These are phyloP conservation scores for Evansstolkia leycettana DNA, from an alignment of 495 filamentous ascomycete genomes.

Conservation along the genomic window DNA sequence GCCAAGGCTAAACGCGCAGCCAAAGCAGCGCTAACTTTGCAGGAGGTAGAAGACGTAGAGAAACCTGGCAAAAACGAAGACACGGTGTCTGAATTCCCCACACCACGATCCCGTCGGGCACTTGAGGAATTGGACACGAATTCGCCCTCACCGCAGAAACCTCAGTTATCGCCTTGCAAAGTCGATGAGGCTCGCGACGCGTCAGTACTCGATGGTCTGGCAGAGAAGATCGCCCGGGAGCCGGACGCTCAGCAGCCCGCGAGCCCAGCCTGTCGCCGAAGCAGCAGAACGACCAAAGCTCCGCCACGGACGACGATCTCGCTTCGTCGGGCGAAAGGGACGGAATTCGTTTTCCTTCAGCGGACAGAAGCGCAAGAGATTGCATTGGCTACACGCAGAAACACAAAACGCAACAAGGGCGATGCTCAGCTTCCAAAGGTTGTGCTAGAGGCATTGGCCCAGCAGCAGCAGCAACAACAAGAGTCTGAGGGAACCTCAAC, in stretches of 20 bases:
- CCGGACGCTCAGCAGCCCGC: conserved; percentile 12
- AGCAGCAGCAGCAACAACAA: conserved; percentile 11
- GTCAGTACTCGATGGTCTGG: conserved; percentile 5
- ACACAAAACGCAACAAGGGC: conserved; percentile 48
- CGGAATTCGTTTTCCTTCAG: conserved; percentile 42
- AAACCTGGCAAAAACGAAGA: conserved; percentile 9
- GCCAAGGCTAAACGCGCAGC: conserved; percentile 48
- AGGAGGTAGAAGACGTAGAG: conserved; percentile 10
- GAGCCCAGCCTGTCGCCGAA: conserved; percentile 28
- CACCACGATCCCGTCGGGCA: conserved; percentile 32
- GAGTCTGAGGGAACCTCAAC: neutral
- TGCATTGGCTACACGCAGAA: conserved; percentile 37
- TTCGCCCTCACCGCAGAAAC: conserved; percentile 38
- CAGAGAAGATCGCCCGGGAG: conserved; percentile 11
- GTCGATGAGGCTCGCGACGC: conserved; percentile 5
- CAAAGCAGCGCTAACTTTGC: conserved; percentile 23
- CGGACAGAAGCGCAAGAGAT: conserved; percentile 47
- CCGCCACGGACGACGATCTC: conserved; percentile 28
- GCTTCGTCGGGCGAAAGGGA: conserved; percentile 42
- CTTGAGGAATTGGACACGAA: conserved; percentile 42
- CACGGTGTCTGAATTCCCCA: conserved; percentile 18
- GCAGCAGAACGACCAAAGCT: conserved; percentile 24
- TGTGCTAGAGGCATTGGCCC: conserved; percentile 30
- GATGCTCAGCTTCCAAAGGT: conserved; percentile 34
- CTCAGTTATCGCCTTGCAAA: conserved; percentile 19